Base-by-base conservation (phyloP, 2,329 filamentous ascomycete genomes). In the Epichloe amarillans region DNA sequence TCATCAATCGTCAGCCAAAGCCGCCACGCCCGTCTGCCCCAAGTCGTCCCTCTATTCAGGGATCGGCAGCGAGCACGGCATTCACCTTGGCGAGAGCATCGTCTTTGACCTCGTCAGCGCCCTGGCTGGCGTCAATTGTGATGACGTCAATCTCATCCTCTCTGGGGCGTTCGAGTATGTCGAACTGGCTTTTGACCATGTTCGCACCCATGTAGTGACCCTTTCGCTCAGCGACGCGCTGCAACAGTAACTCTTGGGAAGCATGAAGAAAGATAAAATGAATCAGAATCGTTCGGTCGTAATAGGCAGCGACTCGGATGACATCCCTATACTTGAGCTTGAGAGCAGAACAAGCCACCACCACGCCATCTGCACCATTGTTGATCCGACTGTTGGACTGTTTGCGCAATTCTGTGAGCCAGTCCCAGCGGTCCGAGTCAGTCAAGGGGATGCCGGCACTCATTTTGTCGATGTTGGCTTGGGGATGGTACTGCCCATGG, bases 261-360 rank as follows among this genome's bases (percentile, higher is more conserved):
- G 90, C 88, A 56, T 84, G 78, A 39, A 98, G 82, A 69, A 91
- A 98, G 59, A 98, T 83, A 65, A 98, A 97, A 69, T 96, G 91
- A 47, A 97, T 80, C 54, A 79, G 73, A n/a, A 90, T 78, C 50
- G 78, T 76, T 50, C 82, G 79, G 56, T 82, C 75, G 66, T 84
- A 85, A 70, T 90, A 89, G 15, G 82, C 82, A 7, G 86, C 86
- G 8, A 90, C 82, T 35, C 87, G 81, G 64, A 93, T 88, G 55
- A 91, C 86, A 61, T 98, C 93, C 59, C 93, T 84, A 74, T 98
- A 98, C 71, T 95, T 96, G 66, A 87, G 86, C 76, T 97, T 97
- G 50, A 98, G 77, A 1, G 91, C 93, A 12, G 88, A 95, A 76
- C 93, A 98, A 49, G 93, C 95, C 54, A 98, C 79, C 47, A 98